phyloP scores from a whole-genome alignment of 2,329 filamentous ascomycete species.

The Emmonsiellopsis sp. region DNA sequence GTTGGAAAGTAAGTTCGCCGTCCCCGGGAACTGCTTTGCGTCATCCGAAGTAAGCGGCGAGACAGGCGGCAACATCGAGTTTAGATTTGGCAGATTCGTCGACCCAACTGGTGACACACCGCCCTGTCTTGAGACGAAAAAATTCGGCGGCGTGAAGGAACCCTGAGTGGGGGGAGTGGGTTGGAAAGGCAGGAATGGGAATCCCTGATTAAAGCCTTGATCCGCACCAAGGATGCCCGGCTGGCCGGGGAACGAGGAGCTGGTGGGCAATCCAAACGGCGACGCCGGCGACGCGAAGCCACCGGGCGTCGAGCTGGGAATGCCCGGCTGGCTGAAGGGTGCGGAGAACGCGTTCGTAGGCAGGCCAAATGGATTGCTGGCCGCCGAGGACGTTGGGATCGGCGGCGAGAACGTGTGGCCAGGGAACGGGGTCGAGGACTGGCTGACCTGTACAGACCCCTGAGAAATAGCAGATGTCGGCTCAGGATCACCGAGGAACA shows the following conservation, averaged over 20 bases:
- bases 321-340: conserved; percentile 49
- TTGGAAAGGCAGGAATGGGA: conserved; percentile 56
- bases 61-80: conserved; percentile 51
- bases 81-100: conserved; percentile 27
- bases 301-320: conserved; percentile 54
- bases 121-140: conserved; percentile 29
- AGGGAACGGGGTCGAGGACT: conserved; percentile 65
- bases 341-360: conserved; percentile 55
- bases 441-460: conserved; percentile 53
- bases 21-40: conserved; percentile 24
- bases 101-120: conserved; percentile 52
- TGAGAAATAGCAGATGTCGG: conserved; percentile 57
- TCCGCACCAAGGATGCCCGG: conserved; percentile 46
- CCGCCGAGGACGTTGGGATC: conserved; percentile 67
- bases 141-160: conserved; percentile 34
- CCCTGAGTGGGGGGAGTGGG: conserved; percentile 48
- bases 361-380: conserved; percentile 57
- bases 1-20: background rate
- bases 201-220: conserved; percentile 54
- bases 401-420: conserved; percentile 76
- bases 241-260: conserved; percentile 19
- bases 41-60: conserved; percentile 54
- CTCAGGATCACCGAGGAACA: conserved; percentile 69
- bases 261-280: conserved; percentile 49
- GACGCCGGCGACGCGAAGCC: conserved; percentile 66